Evolutionary conservation across 495 filamentous ascomycete genomes (phyloP), one percentile per base, ranked within the genome.

Genomic region (Penicillium macrosclerotiorum): DNA sequence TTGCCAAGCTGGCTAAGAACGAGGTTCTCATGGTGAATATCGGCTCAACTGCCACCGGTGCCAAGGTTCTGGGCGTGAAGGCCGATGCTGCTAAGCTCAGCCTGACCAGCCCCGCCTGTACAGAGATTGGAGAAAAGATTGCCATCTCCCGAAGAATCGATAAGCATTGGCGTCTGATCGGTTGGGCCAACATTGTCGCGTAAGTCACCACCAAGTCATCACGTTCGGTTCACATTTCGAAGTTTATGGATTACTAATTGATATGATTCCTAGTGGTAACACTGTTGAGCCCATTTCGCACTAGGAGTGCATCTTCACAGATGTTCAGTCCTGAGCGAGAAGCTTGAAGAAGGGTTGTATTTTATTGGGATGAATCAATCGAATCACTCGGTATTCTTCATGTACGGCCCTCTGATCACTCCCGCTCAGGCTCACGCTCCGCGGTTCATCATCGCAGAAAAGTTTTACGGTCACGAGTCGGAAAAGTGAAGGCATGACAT

Each of bases 11-110:
- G 32, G 73, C 90, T 31, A 97, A 97, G 84, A 95, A 94, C 64
- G 93, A 98, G 68, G 89, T 97, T 56, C 86, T 75, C 72, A 96
- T 98, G 92, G 93, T 98, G 46, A 98, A 98, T 77, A 96, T 98
- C 62, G 93, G 93, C 44, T 94, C 89, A 19, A 96, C 92, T 11
- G 92, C 93, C 34, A 96, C 92, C 16, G 93, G 93, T 59, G 87
- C 86, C 44, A 97, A 96, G 79, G 90, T 98, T 13, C 78, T 91
- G 33, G 90, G 88, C 58, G 93, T 96, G 52, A 96, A 92, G 81
- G 89, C 91, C 47, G 94, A 97, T 83, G 90, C 88, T 27, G 94
- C 94, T 31, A 95, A 96, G 72, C 76, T 94, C 47, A 81, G 79
- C 49, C 70, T 96, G 64, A 96, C 90, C 44, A 88, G 80, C 65